Base-by-base conservation (phyloP, 176 grass and related monocot species). In the Rhynchospora breviuscula region DNA sequence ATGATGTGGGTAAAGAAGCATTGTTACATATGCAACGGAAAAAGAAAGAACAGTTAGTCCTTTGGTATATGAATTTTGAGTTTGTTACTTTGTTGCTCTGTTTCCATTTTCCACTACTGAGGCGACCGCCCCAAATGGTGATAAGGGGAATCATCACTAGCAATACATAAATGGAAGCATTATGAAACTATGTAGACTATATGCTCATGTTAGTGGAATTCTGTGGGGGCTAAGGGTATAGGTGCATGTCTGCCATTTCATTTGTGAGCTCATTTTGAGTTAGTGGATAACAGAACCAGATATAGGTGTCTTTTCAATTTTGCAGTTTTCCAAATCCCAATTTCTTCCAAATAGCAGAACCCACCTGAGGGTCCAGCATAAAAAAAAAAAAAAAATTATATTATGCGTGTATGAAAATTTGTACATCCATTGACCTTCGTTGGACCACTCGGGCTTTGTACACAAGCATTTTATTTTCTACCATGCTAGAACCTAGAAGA, bases 91-190 rank as follows among this genome's bases (percentile, higher is more conserved):
- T 74, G 43, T 74, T 74, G 69, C 69, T 74, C 79, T 81, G 79
- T 63, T 65, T 81, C 79, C 59, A 23, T 64, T 81, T 81, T 65
- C 79, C 79, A 81, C 79, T 81, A 81, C 79, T 81, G 59, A 81
- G 79, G 64, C 65, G 59, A 81, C 10, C 33, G 40, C 15, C 77
- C 8, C 59, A 65, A 81, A 66, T 63, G 59, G 79, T 81, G 79
- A 81, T 31, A 66, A 66, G 79, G n/a, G n/a, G 58, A 81, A 81
- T 81, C 54, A 81, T 81, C 60, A 66, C 79, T 29, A 81, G 1
- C 60, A 66, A 60, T 81, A 66, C 45, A 66, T 46, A 81, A 81
- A 81, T 66, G 60, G 79, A 81, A 81, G 62, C 45, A 63, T 81
- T 63, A 81, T 75, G 62, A 81, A 81, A 7, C 59, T 26, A 65